Conservation (phyloP, 768 basidiomycete species). For the Mycena vitilis region DNA sequence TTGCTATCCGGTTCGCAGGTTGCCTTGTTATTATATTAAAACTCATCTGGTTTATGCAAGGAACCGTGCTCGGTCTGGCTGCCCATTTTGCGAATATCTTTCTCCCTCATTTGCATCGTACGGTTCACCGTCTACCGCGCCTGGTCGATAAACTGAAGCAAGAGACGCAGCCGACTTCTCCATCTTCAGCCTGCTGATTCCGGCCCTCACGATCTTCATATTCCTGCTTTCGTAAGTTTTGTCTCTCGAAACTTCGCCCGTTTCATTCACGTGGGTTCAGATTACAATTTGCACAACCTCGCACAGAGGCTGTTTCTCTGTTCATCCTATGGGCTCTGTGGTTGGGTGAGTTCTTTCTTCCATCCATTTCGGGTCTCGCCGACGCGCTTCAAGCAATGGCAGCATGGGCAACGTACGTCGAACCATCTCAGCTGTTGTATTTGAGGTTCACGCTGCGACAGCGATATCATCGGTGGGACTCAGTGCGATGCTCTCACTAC, state of each 20-base stretch:
- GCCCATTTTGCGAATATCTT: slow-evolving; percentile 77
- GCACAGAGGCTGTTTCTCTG: slow-evolving; percentile 65
- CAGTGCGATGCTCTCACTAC: slow-evolving; percentile 68
- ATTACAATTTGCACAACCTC: slow-evolving; percentile 76
- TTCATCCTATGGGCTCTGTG: slow-evolving; percentile 72
- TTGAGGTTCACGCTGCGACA: slow-evolving; percentile 41
- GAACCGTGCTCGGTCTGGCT: slow-evolving; percentile 73
- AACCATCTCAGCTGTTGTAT: not conserved
- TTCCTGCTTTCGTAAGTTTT: slow-evolving; percentile 68
- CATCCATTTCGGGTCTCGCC: slow-evolving; percentile 2
- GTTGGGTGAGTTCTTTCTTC: slow-evolving; percentile 63
- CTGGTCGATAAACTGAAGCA: not conserved
- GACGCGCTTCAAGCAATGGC: slow-evolving; percentile 66
- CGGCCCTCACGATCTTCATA: slow-evolving; percentile 72
- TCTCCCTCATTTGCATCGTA: slow-evolving; percentile 73
- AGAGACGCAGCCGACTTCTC: slow-evolving; percentile 70
- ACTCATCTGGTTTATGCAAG: slow-evolving; percentile 38
- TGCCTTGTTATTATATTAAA: not conserved
- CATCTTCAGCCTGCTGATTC: slow-evolving; percentile 74
- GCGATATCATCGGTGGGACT: slow-evolving; percentile 75
- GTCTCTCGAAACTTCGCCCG: not conserved
- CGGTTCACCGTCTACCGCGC: slow-evolving; percentile 14
- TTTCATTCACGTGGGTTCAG: slow-evolving; percentile 48
- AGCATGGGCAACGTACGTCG: slow-evolving; percentile 76
- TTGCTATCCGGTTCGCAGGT: slow-evolving; percentile 53